Evolutionary conservation across 2,329 filamentous ascomycete species (phyloP).

Genomic region (Neofusicoccum parvum): DNA sequence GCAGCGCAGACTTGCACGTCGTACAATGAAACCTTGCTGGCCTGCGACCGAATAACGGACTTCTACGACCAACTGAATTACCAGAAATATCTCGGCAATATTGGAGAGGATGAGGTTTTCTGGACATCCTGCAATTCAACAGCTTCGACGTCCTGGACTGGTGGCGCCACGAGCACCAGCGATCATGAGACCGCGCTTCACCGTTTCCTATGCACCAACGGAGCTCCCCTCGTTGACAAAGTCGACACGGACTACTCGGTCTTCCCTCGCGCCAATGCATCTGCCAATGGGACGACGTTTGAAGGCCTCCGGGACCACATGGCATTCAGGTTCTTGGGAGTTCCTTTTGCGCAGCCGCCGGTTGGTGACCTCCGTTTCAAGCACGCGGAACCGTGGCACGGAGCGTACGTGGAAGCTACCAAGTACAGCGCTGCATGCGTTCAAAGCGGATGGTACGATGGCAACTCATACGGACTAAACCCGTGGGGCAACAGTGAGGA

Average conservation of each 20-base stretch:
- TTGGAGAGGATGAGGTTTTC: not conserved
- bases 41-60: not conserved
- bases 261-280: not conserved
- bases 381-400: constrained; percentile 17
- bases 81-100: constrained; percentile 5
- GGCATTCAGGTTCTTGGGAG: constrained; percentile 15
- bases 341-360: constrained; percentile 18
- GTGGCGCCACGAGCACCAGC: not conserved
- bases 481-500: constrained; percentile 14
- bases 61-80: not conserved
- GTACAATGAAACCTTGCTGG: not conserved
- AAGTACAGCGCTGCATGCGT: constrained; percentile 47
- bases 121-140: not conserved
- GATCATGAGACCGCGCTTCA: not conserved
- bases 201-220: not conserved
- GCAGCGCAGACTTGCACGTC: not conserved
- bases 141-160: not conserved
- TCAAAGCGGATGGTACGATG: constrained; percentile 34
- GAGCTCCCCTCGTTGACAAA: not conserved
- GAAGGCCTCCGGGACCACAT: constrained; percentile 9
- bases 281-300: not conserved
- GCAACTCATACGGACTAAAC: not conserved
- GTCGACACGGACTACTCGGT: not conserved
- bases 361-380: constrained; percentile 8
- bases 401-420: constrained; percentile 41